Evolutionary conservation across 371 early-diverging fungal species (phyloP), one percentile per base, ranked within the genome.

Genomic region (Saksenaea oblongispora): DNA sequence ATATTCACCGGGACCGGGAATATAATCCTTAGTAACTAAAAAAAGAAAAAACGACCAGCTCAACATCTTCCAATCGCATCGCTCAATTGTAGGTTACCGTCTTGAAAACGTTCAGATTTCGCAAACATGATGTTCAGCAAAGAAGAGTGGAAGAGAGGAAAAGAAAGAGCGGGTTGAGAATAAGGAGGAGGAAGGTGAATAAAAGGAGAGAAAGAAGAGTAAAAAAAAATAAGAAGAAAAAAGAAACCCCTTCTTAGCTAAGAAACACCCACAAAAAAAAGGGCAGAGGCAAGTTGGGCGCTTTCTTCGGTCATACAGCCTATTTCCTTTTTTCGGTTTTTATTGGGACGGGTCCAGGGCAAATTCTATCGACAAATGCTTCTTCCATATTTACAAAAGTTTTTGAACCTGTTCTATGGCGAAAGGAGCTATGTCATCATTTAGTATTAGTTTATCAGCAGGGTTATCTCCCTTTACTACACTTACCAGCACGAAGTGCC

Each of bases 401-500:
- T 76, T 78, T 54, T 81, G 72, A 9, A 66, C 70, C 62, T 81
- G 74, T 57, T 81, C 81, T 42, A 81, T 44, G 15, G 76, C 82
- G 64, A 81, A 81, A 4, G 82, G 82, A 63, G 76, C 81, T 81
- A 71, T 34, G 10, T 56, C n/a, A 53, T 55, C 26, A 14, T 36
- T 59, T 34, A 41, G 24, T 27, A n/a, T 53, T 51, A n/a, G n/a
- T n/a, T 51, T n/a, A n/a, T 17, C 24, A 7, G 18, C 39, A 39
- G 39, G 39, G 39, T 22, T 47, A 10, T 60, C 27, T 63, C 53
- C 42, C 44, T 61, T 22, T n/a, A 37, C 34, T 13, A 42, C 56
- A 54, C 69, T 75, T 82, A 82, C 82, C 79, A 51, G 82, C 79
- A 71, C 82, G 82, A 62, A 82, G 72, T 31, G 69, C 72, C 47